phyloP scores from a whole-genome alignment of 345 rosid species.

The Ceriops zippeliana region DNA sequence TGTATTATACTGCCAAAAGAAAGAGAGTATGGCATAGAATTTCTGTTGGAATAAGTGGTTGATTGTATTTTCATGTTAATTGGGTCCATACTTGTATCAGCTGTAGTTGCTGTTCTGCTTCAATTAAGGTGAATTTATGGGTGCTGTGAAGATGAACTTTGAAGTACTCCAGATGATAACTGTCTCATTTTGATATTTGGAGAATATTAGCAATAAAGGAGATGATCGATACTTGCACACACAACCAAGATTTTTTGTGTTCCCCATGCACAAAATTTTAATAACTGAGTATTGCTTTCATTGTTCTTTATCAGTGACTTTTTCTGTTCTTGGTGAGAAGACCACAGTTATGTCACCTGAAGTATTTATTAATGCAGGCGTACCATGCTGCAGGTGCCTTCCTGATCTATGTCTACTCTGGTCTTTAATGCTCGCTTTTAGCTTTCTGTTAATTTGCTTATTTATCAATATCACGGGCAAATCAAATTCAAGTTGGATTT shows the following conservation, averaged over 20 bases:
- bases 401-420: constrained; percentile 24
- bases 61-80: too few species aligned
- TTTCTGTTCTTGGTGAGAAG: constrained; percentile 91
- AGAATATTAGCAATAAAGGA: too few species aligned
- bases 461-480: background rate
- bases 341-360: constrained; percentile 97
- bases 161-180: background rate
- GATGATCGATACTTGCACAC: too few species aligned
- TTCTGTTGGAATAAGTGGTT: too few species aligned
- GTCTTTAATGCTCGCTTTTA: constrained; percentile 3
- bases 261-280: constrained; percentile 1
- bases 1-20: too few species aligned
- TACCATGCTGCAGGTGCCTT: constrained; percentile 94
- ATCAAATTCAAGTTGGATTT: background rate
- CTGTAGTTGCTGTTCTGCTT: background rate
- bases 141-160: background rate
- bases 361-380: constrained; percentile 80
- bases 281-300: background rate
- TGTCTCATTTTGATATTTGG: too few species aligned
- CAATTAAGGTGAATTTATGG: background rate
- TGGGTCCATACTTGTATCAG: too few species aligned
- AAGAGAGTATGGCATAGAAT: too few species aligned
- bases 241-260: background rate
- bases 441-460: constrained; percentile 9
- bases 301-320: constrained; percentile 53